Evolutionary conservation across 108 stramenopile species (phyloP).

Genomic region (Cyclostephanos invisitatus): DNA sequence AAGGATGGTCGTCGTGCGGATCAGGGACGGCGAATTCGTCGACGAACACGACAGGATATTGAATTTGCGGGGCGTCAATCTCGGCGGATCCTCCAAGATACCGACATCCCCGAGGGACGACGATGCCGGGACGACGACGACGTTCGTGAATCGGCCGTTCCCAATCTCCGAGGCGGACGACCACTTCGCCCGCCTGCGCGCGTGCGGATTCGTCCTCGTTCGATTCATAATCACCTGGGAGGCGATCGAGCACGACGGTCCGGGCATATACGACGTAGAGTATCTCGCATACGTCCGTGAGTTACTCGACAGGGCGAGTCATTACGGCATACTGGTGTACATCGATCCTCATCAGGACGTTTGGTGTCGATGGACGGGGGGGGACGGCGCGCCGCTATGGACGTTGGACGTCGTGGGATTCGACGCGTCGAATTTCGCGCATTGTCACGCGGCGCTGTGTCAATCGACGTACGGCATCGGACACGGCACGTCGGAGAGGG

Average conservation of each 20-base stretch:
- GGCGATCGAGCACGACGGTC: constrained; percentile 53
- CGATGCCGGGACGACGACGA: too few relatives aligned
- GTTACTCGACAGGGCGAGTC: constrained; percentile 19
- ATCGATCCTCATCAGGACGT: constrained; percentile 57
- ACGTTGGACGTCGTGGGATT: constrained; percentile 47
- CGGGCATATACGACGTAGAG: constrained; percentile 38
- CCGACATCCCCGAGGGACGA: constrained; percentile 13
- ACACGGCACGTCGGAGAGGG: constrained; percentile 5
- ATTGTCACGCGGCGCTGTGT: constrained; percentile 41
- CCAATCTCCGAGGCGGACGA: constrained; percentile 35
- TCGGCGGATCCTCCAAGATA: constrained; percentile 46
- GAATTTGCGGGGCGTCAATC: constrained; percentile 45
- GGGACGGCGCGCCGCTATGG: constrained; percentile 54
- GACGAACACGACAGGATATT: constrained; percentile 28
- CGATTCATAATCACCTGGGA: constrained; percentile 50
- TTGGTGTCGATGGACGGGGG: constrained; percentile 55
- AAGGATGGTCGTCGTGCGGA: constrained; percentile 10
- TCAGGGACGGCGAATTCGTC: constrained; percentile 34
- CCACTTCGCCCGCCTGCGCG: constrained; percentile 37
- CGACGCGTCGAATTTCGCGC: constrained; percentile 29
- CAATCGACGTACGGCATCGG: constrained; percentile 27
- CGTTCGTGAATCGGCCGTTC: constrained; percentile 30
- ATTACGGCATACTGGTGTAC: constrained; percentile 34
- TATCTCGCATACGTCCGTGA: constrained; percentile 36
- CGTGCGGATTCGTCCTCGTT: constrained; percentile 34